Base-by-base conservation (phyloP, 345 rosid species). In the Cardamine chenopodiifolia region DNA sequence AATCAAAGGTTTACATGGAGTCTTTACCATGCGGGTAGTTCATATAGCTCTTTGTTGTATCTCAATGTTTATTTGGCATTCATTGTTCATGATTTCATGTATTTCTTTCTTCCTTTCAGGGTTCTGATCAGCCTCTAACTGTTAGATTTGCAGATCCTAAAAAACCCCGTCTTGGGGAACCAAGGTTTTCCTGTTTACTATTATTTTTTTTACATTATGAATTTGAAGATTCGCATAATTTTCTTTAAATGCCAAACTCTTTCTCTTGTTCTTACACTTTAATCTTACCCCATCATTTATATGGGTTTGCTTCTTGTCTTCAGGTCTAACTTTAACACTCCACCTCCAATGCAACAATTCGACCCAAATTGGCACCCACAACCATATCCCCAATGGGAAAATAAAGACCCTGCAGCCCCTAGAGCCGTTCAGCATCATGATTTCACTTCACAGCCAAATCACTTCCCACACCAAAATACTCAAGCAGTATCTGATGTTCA, bases 61-160 rank as follows among this genome's bases (percentile, higher is more conserved):
- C 29, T 22, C 32, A 32, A 42, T 78, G 65, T 69, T 28, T 37
- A 20, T 77, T 28, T 57, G 28, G 49, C 64, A 66, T 40, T 54
- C 26, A 68, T 61, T 74, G 32, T 35, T 73, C 17, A 40, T 75
- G 28, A 65, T 47, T 61, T 40, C 23, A 19, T 48, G 45, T 35
- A 32, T 48, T 49, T 60, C 14, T 66, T 47, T 62, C 76, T 59
- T 64, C 19, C 20, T 74, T 77, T 75, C 78, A 93, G 98, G 94
- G 93, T 77, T 88, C 96, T 67, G 94, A 90, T 60, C 90, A 78
- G 79, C 97, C 98, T 65, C 80, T 93, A 71, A 70, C 70, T 66
- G 91, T 93, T 79, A 88, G 85, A 61, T 86, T 91, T 80, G 97
- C 97, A 13, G 86, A 86, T 79, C 97, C 97, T 63, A 88, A 88